Conservation (phyloP, 1,284 basidiomycete genomes). For the Irpex sp. region DNA sequence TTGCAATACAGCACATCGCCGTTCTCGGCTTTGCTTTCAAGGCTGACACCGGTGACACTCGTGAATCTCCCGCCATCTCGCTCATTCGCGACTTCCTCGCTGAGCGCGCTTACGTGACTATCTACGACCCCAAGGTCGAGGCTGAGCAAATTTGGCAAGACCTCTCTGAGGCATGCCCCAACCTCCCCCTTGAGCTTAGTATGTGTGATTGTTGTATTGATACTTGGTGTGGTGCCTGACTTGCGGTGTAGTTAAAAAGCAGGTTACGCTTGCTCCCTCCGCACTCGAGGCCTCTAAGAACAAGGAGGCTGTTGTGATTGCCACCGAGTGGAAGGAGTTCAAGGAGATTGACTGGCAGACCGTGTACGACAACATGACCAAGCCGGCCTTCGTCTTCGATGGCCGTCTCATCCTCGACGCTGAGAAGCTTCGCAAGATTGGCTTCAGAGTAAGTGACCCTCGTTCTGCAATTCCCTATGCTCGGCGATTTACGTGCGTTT, state of each 20-base stretch:
- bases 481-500: background rate
- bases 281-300: conserved; percentile 87
- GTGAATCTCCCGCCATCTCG: conserved; percentile 96
- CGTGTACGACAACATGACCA: conserved; percentile 89
- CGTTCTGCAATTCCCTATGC: background rate
- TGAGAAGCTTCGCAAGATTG: conserved; percentile 77
- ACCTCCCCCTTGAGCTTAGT: conserved; percentile 55
- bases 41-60: conserved; percentile 95
- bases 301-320: conserved; percentile 91
- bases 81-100: conserved; percentile 91
- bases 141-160: conserved; percentile 75
- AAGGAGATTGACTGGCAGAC: conserved; percentile 84
- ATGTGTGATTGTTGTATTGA: conserved; percentile 27
- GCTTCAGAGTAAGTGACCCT: conserved; percentile 75
- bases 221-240: background rate
- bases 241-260: conserved; percentile 70
- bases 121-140: conserved; percentile 91
- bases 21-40: conserved; percentile 97
- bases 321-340: conserved; percentile 97
- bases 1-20: conserved; percentile 75
- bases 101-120: conserved; percentile 82
- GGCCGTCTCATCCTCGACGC: conserved; percentile 85
- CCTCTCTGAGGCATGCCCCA: conserved; percentile 64
- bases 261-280: conserved; percentile 74
- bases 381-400: conserved; percentile 96